These are phyloP conservation scores for Vaccinium corymbosum DNA, from an alignment of 148 eudicot species.

Conservation along the genomic window DNA sequence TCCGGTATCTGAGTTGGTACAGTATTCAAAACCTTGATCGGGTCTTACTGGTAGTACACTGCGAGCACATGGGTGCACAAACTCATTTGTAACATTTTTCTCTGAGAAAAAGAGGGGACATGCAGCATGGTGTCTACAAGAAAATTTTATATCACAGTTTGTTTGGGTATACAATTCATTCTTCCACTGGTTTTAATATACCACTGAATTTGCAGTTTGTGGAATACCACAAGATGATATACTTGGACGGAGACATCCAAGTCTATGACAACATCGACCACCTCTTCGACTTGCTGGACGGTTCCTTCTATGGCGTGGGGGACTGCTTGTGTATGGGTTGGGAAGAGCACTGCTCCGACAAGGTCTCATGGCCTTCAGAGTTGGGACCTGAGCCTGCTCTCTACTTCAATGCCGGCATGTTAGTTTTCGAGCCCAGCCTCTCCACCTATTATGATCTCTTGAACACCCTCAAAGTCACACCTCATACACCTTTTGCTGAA, in stretches of 20 bases:
- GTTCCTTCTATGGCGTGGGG: slow-evolving; percentile 34
- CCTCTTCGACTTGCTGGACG: slow-evolving; percentile 28
- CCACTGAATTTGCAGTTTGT: neutral
- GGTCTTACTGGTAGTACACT: too few species aligned
- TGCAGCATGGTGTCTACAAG: too few species aligned
- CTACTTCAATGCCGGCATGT: slow-evolving; percentile 53
- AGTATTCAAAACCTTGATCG: too few species aligned
- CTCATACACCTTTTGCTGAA: slow-evolving; percentile 47
- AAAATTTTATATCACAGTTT: too few species aligned
- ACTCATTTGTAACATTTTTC: too few species aligned
- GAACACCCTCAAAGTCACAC: slow-evolving; percentile 31
- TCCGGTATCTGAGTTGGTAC: too few species aligned
- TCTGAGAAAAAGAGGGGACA: too few species aligned
- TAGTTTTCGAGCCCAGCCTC: slow-evolving; percentile 39
- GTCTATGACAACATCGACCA: slow-evolving; percentile 42
- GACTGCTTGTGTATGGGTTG: slow-evolving; percentile 41
- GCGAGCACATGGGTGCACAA: too few species aligned
- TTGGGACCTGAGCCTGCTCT: slow-evolving; percentile 36
- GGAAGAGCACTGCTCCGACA: slow-evolving; percentile 30
- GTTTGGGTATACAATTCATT: neutral
- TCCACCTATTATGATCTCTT: slow-evolving; percentile 28
- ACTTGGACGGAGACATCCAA: slow-evolving; percentile 41
- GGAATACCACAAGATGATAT: slow-evolving; percentile 30
- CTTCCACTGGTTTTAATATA: neutral
- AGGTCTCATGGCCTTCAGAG: slow-evolving; percentile 28